Evolutionary conservation across 257 asterid genomes (phyloP).

Genomic region (Agastache rugosa): DNA sequence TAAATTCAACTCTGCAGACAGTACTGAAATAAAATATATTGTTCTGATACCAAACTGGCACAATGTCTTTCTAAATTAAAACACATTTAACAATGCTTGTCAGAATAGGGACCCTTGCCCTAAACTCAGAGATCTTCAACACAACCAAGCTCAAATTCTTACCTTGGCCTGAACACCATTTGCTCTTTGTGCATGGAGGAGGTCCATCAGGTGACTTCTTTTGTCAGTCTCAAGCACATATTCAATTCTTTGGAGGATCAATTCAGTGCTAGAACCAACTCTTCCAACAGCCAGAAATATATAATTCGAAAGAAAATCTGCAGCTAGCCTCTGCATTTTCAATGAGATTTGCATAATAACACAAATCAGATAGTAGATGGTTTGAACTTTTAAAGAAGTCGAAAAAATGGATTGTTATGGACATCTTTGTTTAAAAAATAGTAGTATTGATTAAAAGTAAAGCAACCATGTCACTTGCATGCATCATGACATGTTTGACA

Average conservation of each 20-base stretch:
- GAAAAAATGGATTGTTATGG: neutral
- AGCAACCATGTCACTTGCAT: neutral
- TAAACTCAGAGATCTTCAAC: neutral
- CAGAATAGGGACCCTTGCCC: neutral
- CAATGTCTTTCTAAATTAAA: neutral
- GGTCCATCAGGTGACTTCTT: constrained; percentile 98
- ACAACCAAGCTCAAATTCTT: constrained; percentile 21
- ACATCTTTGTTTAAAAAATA: neutral
- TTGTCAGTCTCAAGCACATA: constrained; percentile 93
- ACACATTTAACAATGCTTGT: neutral
- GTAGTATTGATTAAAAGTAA: constrained; percentile 8
- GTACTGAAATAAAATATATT: constrained; percentile 4
- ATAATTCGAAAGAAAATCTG: constrained; percentile 79
- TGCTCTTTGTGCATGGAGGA: constrained; percentile 89
- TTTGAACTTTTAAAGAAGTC: neutral
- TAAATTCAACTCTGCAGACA: neutral
- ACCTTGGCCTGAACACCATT: constrained; percentile 85
- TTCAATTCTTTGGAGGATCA: constrained; percentile 95
- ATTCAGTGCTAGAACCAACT: constrained; percentile 98
- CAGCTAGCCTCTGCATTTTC: constrained; percentile 80
- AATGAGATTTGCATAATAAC: constrained; percentile 33
- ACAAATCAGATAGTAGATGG: constrained; percentile 29
- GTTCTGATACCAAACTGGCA: neutral
- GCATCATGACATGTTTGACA: neutral
- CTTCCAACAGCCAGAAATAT: constrained; percentile 95